Base-by-base conservation (phyloP, 2,329 filamentous ascomycete genomes). In the Lachnellula occidentalis region DNA sequence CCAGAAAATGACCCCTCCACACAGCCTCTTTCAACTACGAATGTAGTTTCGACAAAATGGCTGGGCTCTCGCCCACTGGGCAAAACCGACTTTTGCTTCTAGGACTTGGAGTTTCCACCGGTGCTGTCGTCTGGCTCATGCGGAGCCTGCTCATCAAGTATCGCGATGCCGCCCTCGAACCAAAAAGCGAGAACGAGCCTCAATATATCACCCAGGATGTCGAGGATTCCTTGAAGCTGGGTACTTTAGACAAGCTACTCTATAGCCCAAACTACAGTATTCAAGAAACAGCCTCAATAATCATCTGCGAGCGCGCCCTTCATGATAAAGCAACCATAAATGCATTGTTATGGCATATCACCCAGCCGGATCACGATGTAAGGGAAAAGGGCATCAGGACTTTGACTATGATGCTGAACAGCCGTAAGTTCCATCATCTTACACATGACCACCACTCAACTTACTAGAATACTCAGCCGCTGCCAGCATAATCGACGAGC, bases 191-290 rank as follows among this genome's bases (percentile, higher is more conserved):
- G 56, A 83, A 83, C 36, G 85, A 86, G 67, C 81, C 86, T 49
- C 81, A 86, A 61, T 88, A 88, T 67, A 87, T 90, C 60, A 87
- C 83, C 14, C 85, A 90, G 68, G 83, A 87, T 22, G 88, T 86
- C 2, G 87, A 91, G 65, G 86, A 90, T 66, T 80, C 86, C 2
- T 75, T 91, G 42, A 80, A 83, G 55, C 66, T 83, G 11, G 76
- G 78, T 42, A 91, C 88, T 0, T 74, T 92, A 9, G 76, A 83
- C 50, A 86, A 82, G 59, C 77, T 92, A 4, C 74, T 88, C 12
- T 76, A 79, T 50, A 87, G 87, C 68, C 86, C 86, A 57, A 92
- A 85, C 69, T 85, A 82, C 64, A 80, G 86, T 19, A 86, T 92
- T 58, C 78, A 85, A 60, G 85, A 88, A 57, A 85, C 87, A 54